These are phyloP conservation scores for Populus simonii DNA, from an alignment of 345 rosid species.

Conservation along the genomic window DNA sequence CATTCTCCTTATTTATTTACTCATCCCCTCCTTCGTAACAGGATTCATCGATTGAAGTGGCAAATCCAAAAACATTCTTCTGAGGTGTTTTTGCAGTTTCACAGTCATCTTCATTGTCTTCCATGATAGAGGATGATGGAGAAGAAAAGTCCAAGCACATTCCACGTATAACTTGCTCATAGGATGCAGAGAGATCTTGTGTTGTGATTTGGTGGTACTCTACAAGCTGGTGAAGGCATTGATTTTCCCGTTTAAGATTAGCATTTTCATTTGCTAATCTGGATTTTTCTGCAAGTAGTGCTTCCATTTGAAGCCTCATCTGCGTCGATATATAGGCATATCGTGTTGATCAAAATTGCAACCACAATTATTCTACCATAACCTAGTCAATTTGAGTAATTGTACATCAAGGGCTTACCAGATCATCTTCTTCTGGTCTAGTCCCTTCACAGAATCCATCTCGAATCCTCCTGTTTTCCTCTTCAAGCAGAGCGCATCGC, in stretches of 20 bases:
- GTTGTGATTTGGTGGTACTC: conserved; percentile 84
- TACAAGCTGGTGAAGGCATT: conserved; percentile 80
- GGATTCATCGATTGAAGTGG: conserved; percentile 44
- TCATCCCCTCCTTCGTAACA: conserved; percentile 34
- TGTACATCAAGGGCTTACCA: conserved; percentile 36
- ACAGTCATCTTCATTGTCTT: conserved; percentile 16
- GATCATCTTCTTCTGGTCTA: conserved; percentile 93
- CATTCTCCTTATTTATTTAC: background rate
- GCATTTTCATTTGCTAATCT: conserved; percentile 85
- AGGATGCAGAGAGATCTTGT: conserved; percentile 72
- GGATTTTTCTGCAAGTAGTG: conserved; percentile 80
- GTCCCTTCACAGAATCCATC: conserved; percentile 67
- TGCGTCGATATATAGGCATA: conserved; percentile 12
- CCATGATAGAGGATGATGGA: conserved; percentile 32
- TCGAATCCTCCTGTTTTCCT: conserved; percentile 79
- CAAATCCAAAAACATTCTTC: conserved; percentile 15
- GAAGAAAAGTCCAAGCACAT: conserved; percentile 80
- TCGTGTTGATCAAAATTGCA: background rate
- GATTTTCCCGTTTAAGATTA: conserved; percentile 72
- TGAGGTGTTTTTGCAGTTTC: conserved; percentile 16
- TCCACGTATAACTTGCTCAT: conserved; percentile 59
- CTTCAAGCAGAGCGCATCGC: conserved; percentile 69
- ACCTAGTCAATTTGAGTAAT: background rate
- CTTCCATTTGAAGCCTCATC: conserved; percentile 96
- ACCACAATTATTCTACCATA: background rate